Base-by-base conservation (phyloP, 2,329 filamentous ascomycete genomes). In the Penicillium sp. region DNA sequence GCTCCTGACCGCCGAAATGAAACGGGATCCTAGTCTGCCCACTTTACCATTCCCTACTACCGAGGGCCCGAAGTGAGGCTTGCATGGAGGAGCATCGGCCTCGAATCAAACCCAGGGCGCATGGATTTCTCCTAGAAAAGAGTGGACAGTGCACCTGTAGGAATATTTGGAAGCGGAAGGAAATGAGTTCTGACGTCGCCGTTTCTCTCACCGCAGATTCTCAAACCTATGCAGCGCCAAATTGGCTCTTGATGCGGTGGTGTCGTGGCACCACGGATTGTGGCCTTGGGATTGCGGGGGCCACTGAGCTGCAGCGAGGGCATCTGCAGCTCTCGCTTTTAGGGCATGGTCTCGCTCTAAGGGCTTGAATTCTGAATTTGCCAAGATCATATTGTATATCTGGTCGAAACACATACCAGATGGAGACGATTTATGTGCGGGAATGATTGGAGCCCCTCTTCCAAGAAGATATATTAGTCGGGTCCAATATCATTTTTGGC, bases 261-360 rank as follows among this genome's bases (percentile, higher is more conserved):
- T 66, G 62, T 64, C 63, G 64, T 67, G 64, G 64, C 64, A 63
- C 64, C 64, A 66, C 42, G 64, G 52, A 57, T 53, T 45, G 38
- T 44, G n/a, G 43, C n/a, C 28, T 31, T 49, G 21, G 19, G 37
- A 39, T 48, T 37, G 55, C 44, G 54, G 52, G 54, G 55, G 53
- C 51, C 53, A 48, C 55, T 52, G 33, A 50, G 41, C 45, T 58
- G 54, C 53, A 58, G 51, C 41, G 53, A 49, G 37, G 24, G 47
- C 33, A 43, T 48, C 53, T 60, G 57, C 57, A 57, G 45, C 50
- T 47, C 39, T 47, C 54, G 48, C 42, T 54, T 58, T 56, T 49
- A n/a, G 55, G 55, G 45, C n/a, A 45, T 39, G 29, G 28, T 33
- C 6, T 37, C 19, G 12, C 19, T 9, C 15, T 12, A 15, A 37